Base-by-base conservation (phyloP, 345 rosid species). In the Luvunga scandens region DNA sequence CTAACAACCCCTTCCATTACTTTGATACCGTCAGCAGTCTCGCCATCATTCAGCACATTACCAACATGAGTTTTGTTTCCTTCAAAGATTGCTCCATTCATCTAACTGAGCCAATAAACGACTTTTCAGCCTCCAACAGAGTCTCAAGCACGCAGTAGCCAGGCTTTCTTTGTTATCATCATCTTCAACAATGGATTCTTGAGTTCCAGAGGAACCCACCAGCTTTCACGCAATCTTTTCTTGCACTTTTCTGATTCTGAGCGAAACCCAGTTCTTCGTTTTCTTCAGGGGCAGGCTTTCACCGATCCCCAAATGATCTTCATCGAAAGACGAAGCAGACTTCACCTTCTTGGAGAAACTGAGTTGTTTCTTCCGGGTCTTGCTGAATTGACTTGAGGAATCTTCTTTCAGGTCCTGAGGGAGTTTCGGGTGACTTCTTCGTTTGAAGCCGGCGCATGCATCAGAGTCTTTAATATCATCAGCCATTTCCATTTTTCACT, bases 91-190 rank as follows among this genome's bases (percentile, higher is more conserved):
- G 81, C 45, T n/a, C 90, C 93, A 61, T 84, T 88, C 93, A 45
- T 13, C 13, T 81, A 92, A 82, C 66, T 86, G 93, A 60, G 82
- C 81, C 87, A 90, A 81, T 69, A 86, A 64, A 77, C 85, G 83
- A 82, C 80, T 87, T 91, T 80, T 88, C 91, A 13, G 84, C 86
- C 63, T 93, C 93, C 86, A 92, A 83, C 12, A 87, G 68, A 70
- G 64, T 75, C 61, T 85, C 85, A 50, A n/a, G n/a, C 27, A 71
- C 61, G 81, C 81, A 38, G 74, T 45, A 42, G 9, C 48, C 68
- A 50, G n/a, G 30, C 38, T 73, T 75, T 76, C 88, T n/a, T 78
- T 62, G 53, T n/a, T n/a, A 31, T 72, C 70, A n/a, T n/a, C n/a
- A 60, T 19, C 72, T 30, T n/a, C 77, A 73, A 18, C 2, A 31